phyloP scores from a whole-genome alignment of 2,329 filamentous ascomycete genomes.

The Verticillium klebahnii region DNA sequence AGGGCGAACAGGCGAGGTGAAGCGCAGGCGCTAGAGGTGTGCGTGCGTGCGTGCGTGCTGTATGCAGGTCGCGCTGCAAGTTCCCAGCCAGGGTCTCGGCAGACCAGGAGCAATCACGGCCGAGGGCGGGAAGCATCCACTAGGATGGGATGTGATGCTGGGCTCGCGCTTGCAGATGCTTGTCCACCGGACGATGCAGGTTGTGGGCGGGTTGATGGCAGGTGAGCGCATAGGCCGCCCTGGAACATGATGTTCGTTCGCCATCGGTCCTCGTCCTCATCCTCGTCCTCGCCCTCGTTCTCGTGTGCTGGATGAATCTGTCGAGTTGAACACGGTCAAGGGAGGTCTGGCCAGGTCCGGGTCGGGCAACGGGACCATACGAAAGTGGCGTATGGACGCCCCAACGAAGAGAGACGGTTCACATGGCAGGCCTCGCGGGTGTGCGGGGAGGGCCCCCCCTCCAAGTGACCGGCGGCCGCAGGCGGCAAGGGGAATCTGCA shows the following conservation, averaged over 20 bases:
- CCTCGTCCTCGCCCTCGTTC: not conserved
- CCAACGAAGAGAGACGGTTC: slow-evolving; percentile 5
- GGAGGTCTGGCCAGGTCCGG: not conserved
- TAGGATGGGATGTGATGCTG: not conserved
- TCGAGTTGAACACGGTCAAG: not conserved
- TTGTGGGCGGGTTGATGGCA: not conserved
- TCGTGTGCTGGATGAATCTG: not conserved
- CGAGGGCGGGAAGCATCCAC: not conserved
- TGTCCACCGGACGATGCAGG: not conserved
- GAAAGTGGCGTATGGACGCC: not conserved
- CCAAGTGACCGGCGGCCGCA: slow-evolving; percentile 7
- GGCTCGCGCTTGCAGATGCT: slow-evolving; percentile 1
- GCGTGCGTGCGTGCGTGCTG: slow-evolving; percentile 4
- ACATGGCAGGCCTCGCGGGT: not conserved
- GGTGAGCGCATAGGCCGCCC: not conserved
- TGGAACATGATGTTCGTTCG: not conserved
- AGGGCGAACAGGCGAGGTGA: slow-evolving; percentile 11
- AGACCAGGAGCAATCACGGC: not conserved
- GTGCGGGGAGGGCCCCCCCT: not conserved
- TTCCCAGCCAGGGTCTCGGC: not conserved
- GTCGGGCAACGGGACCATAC: not conserved
- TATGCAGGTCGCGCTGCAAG: slow-evolving; percentile 1
- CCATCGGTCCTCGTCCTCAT: no score
- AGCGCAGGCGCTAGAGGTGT: slow-evolving; percentile 21
- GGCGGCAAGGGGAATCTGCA: slow-evolving; percentile 1